Base-by-base conservation (phyloP, 2,329 filamentous ascomycete species). In the Zopfia rhizophila region DNA sequence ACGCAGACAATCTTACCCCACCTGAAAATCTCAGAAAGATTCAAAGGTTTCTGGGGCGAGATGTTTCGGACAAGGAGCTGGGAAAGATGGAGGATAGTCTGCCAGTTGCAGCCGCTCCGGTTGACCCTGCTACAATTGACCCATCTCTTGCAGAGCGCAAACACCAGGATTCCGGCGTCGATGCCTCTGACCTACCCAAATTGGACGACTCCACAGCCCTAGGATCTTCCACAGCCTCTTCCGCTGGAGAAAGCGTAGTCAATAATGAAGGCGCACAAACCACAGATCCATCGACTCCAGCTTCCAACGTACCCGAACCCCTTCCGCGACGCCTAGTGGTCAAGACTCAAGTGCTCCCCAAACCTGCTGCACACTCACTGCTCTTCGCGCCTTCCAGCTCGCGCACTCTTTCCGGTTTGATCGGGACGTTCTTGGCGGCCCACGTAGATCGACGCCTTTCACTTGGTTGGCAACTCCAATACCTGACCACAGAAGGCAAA, bases 381-480 rank as follows among this genome's bases (percentile, higher is more conserved):
- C 82, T 96, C 5, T 97, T 96, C 68, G 86, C 87, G 45, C 88
- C 90, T 2, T 79, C 82, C 1, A 89, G 85, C 2, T 88, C 88
- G 30, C 87, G 90, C 38, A 87, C 86, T 5, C 77, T 97, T 7
- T 87, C 90, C 1, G 91, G 91, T 0, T 79, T 95, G 1, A 86
- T 97, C 39, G 88, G 91, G 48, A 86, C 89, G 53, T 97, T 97
- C 63, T 80, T 97, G 19, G 79, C 84, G 13, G 78, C 81, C 3
- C 82, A 91, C 60, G 80, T 97, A 41, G 92, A 92, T 7, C 81
- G 85, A 7, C 85, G 91, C 7, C 81, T 97, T 11, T 89, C 86
- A 1, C 83, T 93, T 19, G 90, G 88, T 30, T 97, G 93, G 92
- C 93, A 97, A 72, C 78, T 97, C 12, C 89, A 93, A 60, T 88